These are phyloP conservation scores for Solanum appendiculatum DNA, from an alignment of 257 asterid species.

Conservation along the genomic window DNA sequence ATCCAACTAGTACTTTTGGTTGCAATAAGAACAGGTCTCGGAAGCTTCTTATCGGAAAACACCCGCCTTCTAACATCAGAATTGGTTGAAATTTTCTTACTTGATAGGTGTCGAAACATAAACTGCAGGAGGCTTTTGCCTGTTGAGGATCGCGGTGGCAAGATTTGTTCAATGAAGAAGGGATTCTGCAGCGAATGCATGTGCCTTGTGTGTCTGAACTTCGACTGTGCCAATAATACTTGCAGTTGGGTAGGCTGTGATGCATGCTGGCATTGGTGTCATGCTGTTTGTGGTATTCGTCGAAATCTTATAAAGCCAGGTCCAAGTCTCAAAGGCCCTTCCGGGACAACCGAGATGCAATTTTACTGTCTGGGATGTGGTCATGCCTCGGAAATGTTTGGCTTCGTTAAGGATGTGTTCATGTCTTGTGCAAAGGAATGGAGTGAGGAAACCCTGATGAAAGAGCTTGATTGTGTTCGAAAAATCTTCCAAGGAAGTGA, in stretches of 20 bases:
- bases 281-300: conserved; percentile 70
- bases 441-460: conserved; percentile 49
- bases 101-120: conserved; percentile 76
- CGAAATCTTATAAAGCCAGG: conserved; percentile 69
- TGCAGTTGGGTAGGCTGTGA: conserved; percentile 99
- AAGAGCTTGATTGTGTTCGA: conserved; percentile 83
- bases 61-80: conserved; percentile 32
- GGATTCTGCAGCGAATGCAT: conserved; percentile 97
- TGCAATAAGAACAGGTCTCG: conserved; percentile 63
- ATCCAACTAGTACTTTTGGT: conserved; percentile 64
- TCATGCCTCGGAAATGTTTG: conserved; percentile 94
- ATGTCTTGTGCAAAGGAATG: conserved; percentile 66
- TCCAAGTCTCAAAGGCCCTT: conserved; percentile 50
- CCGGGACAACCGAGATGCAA: conserved; percentile 72
- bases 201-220: conserved; percentile 83
- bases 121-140: conserved; percentile 65
- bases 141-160: conserved; percentile 84
- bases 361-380: conserved; percentile 83
- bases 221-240: conserved; percentile 78
- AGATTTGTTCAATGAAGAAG: conserved; percentile 66
- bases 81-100: conserved; percentile 60
- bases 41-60: conserved; percentile 41
- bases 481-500: conserved; percentile 63
- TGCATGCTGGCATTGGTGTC: conserved; percentile 91
- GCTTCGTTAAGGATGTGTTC: conserved; percentile 81